Conservation (phyloP, 345 rosid species). For the Cardiospermum halicacabum region DNA sequence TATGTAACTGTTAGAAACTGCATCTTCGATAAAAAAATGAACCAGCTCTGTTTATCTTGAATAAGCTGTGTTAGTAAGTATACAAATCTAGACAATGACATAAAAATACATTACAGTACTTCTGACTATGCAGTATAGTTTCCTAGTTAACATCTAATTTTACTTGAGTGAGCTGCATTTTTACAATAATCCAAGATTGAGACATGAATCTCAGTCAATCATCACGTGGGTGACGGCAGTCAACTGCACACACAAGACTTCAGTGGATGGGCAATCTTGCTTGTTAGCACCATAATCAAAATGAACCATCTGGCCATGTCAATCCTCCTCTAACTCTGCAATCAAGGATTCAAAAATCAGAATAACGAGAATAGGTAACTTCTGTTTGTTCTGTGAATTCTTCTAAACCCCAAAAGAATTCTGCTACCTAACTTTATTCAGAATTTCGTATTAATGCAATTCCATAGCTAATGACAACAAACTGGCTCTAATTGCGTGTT, state of each 20-base stretch:
- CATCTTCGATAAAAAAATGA: neutral
- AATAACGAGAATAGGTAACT: no score
- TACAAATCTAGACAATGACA: neutral
- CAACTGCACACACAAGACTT: neutral
- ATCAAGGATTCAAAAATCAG: constrained; percentile 11
- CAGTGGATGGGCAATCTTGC: neutral
- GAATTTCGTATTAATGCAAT: constrained; percentile 1
- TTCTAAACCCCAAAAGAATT: neutral
- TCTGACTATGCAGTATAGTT: neutral
- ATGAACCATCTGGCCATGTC: neutral
- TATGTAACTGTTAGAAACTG: neutral
- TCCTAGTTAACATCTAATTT: neutral
- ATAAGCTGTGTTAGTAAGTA: neutral
- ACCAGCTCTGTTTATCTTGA: neutral
- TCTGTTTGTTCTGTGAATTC: no score
- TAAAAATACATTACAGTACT: neutral
- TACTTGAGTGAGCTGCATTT: neutral
- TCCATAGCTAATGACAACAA: neutral
- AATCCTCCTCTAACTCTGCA: constrained; percentile 55
- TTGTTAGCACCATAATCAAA: neutral
- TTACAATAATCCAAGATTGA: neutral
- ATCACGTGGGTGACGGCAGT: neutral
- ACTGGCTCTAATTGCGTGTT: neutral
- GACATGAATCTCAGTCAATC: neutral
- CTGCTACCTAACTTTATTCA: neutral